These are phyloP conservation scores for Saksenaea vasiformis DNA, from an alignment of 371 early-diverging fungal genomes.

Conservation along the genomic window DNA sequence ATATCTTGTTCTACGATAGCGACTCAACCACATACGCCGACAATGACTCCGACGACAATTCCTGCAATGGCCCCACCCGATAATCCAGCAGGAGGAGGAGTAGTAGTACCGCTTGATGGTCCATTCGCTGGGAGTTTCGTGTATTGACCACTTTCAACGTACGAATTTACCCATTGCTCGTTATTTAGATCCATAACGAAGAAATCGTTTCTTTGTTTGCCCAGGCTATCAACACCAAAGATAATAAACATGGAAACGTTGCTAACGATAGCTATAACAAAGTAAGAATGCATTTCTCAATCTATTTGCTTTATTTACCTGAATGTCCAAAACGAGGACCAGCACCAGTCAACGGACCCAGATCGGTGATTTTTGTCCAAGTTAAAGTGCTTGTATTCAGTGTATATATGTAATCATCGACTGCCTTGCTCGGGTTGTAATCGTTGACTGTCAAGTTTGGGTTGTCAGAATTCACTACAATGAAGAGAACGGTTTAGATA, in stretches of 20 bases:
- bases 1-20: too few relatives aligned
- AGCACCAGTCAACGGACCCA: not conserved
- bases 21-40: too few relatives aligned
- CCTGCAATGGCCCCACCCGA: too few relatives aligned
- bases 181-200: not conserved
- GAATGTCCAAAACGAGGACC: conserved; percentile 13
- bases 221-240: not conserved
- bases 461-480: too few relatives aligned
- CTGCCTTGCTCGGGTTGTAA: not conserved
- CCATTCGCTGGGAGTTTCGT: too few relatives aligned
- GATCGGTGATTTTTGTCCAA: not conserved
- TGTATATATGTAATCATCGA: not conserved
- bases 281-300: not conserved
- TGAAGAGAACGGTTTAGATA: too few relatives aligned
- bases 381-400: not conserved
- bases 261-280: not conserved
- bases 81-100: not conserved
- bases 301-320: not conserved
- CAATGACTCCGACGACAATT: too few relatives aligned
- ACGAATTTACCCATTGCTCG: not conserved
- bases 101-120: too few relatives aligned
- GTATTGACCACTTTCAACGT: not conserved
- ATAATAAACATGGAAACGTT: not conserved
- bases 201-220: not conserved
- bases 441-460: not conserved